Evolutionary conservation across 768 basidiomycete genomes (phyloP).

Genomic region (Pleurotus giganteus): DNA sequence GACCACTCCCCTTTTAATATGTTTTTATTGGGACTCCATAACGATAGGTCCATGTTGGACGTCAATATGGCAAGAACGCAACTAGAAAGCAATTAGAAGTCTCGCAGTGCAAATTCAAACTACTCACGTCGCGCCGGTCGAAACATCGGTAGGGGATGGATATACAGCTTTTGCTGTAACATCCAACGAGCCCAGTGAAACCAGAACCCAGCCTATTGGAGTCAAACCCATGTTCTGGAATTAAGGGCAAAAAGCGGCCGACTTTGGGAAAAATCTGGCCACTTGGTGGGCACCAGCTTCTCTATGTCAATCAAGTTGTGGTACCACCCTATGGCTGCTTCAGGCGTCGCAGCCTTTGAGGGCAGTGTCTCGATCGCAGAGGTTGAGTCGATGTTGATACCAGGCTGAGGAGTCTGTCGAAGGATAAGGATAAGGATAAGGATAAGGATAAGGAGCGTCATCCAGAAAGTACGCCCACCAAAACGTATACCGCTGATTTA

Average conservation of each 20-base stretch:
- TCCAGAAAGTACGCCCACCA: constrained; percentile 53
- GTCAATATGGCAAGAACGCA: constrained; percentile 68
- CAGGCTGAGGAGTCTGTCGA: constrained; percentile 69
- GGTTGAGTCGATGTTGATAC: constrained; percentile 61
- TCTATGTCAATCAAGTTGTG: constrained; percentile 70
- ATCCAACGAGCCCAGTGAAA: constrained; percentile 75
- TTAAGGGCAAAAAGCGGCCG: constrained; percentile 7
- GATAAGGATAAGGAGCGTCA: not conserved
- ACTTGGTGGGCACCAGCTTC: constrained; percentile 35
- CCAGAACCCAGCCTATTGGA: constrained; percentile 60
- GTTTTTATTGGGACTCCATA: constrained; percentile 69
- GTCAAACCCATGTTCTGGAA: not conserved
- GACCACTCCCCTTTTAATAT: constrained; percentile 72
- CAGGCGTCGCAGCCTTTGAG: constrained; percentile 25
- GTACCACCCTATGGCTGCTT: constrained; percentile 59
- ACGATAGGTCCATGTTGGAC: constrained; percentile 71
- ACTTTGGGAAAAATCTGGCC: constrained; percentile 55
- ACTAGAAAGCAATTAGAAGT: constrained; percentile 29
- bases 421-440: constrained; percentile 6
- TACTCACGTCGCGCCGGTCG: constrained; percentile 56
- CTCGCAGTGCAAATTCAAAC: constrained; percentile 2
- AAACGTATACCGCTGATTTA: constrained; percentile 62
- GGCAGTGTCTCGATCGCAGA: constrained; percentile 45
- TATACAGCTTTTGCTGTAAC: constrained; percentile 52
- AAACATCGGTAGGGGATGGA: constrained; percentile 68